A percentile compares a stretch with the other conserved stretches of the same genome.
Evolutionary conservation across 495 filamentous ascomycete genomes (phyloP).

Genomic region (Penicillium egyptiacum): DNA sequence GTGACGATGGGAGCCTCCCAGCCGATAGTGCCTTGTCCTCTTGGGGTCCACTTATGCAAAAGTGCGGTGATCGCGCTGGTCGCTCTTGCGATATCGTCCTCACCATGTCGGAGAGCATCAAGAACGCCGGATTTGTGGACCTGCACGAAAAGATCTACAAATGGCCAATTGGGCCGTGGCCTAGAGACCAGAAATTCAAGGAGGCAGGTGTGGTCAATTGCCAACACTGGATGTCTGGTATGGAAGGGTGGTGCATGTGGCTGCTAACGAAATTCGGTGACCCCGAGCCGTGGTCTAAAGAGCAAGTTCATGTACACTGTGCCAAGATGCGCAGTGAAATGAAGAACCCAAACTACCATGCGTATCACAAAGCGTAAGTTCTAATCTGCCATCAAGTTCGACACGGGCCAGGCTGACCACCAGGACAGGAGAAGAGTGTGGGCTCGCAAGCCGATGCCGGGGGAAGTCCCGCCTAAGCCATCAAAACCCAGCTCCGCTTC

Average conservation of each 20-base stretch:
- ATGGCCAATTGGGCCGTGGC: conserved; percentile 67
- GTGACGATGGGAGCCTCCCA: conserved; percentile 45
- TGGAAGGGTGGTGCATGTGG: conserved; percentile 32
- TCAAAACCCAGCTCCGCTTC: background rate
- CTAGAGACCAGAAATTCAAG: conserved; percentile 62
- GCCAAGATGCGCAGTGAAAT: conserved; percentile 24
- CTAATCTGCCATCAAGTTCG: background rate
- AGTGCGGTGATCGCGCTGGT: conserved; percentile 18
- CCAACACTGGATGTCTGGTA: conserved; percentile 50
- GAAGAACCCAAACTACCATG: conserved; percentile 22
- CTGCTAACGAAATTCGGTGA: conserved; percentile 28
- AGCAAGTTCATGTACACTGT: conserved; percentile 27
- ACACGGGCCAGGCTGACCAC: background rate
- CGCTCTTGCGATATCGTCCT: conserved; percentile 19
- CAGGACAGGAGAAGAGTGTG: conserved; percentile 22
- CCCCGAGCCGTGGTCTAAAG: conserved; percentile 26
- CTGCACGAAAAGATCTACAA: conserved; percentile 51
- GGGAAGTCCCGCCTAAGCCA: conserved; percentile 11
- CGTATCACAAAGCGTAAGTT: conserved; percentile 20
- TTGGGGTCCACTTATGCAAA: conserved; percentile 22
- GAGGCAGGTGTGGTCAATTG: conserved; percentile 63
- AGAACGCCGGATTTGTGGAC: conserved; percentile 39
- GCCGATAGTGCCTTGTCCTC: conserved; percentile 30
- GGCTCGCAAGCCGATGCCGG: conserved; percentile 22
- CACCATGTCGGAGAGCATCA: conserved; percentile 24